These are phyloP conservation scores for Cystobasidium ongulense DNA, from an alignment of 768 basidiomycete species.

Conservation along the genomic window DNA sequence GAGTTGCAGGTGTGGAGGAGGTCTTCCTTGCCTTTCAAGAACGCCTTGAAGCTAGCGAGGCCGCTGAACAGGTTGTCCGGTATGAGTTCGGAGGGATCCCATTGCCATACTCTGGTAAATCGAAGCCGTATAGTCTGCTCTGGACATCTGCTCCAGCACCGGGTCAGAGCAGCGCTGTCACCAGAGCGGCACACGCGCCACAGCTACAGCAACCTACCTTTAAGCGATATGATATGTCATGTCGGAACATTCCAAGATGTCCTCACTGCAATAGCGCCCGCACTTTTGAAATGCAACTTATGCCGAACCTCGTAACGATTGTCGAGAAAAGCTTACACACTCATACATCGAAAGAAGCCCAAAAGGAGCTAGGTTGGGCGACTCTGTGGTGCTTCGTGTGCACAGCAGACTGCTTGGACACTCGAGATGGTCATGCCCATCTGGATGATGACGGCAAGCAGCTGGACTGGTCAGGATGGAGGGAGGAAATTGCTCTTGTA, in stretches of 20 bases:
- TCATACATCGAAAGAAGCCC: background rate
- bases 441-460: background rate
- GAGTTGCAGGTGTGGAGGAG: conserved; percentile 16
- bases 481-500: conserved; percentile 24
- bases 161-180: background rate
- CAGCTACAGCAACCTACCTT: background rate
- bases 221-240: conserved; percentile 4
- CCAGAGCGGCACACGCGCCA: background rate
- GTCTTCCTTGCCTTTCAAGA: conserved; percentile 30
- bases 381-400: conserved; percentile 24
- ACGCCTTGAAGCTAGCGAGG: conserved; percentile 3
- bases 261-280: background rate
- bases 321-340: conserved; percentile 1
- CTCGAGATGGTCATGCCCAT: background rate
- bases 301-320: conserved; percentile 16
- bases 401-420: conserved; percentile 21
- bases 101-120: conserved; percentile 22
- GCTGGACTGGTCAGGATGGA: conserved; percentile 23
- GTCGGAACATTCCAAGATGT: background rate
- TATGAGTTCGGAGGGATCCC: conserved; percentile 22
- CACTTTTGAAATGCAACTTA: conserved; percentile 24
- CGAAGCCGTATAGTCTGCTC: conserved; percentile 1
- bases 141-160: background rate
- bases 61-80: conserved; percentile 13
- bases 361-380: conserved; percentile 23